A percentile compares a stretch with the other conserved stretches of the same genome.
Conservation (phyloP, 768 basidiomycete genomes). For the Lyophyllum atratum region DNA sequence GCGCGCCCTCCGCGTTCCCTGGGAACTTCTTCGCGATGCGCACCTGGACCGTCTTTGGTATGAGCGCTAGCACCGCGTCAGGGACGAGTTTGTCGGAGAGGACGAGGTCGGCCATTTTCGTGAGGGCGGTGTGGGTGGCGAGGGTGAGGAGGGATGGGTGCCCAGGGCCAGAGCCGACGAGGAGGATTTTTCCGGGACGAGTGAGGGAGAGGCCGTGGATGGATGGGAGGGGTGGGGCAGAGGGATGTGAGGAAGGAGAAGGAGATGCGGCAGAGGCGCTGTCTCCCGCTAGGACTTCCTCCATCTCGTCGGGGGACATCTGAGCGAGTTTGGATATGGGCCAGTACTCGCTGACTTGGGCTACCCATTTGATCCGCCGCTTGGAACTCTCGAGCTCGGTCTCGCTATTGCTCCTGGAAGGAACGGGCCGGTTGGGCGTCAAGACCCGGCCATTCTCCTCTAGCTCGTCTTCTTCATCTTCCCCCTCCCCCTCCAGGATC, state of each 20-base stretch:
- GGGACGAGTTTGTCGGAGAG: slow-evolving; percentile 98
- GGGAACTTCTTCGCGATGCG: slow-evolving; percentile 97
- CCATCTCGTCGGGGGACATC: slow-evolving; percentile 71
- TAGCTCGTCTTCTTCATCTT: slow-evolving; percentile 46
- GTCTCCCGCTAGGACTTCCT: slow-evolving; percentile 53
- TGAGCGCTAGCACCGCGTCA: slow-evolving; percentile 78
- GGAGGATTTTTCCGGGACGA: slow-evolving; percentile 71
- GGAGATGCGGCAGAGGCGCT: slow-evolving; percentile 13
- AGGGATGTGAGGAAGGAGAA: slow-evolving; percentile 11
- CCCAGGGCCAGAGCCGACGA: slow-evolving; percentile 95
- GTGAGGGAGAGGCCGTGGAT: slow-evolving; percentile 36
- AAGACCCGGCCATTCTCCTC: slow-evolving; percentile 53
- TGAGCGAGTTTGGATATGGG: slow-evolving; percentile 73
- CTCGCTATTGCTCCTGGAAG: slow-evolving; percentile 43
- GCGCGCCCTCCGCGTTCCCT: slow-evolving; percentile 94
- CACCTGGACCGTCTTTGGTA: slow-evolving; percentile 71
- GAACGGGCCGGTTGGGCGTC: slow-evolving; percentile 74
- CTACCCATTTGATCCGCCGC: slow-evolving; percentile 88
- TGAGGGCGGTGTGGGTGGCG: slow-evolving; percentile 81
- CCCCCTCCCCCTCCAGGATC: slow-evolving; percentile 23
- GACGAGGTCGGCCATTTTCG: slow-evolving; percentile 80
- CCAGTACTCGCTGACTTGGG: slow-evolving; percentile 98
- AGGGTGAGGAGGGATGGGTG: slow-evolving; percentile 91
- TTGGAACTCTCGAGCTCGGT: slow-evolving; percentile 46
- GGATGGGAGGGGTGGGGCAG: slow-evolving; percentile 17